Conservation (phyloP, 345 rosid species). For the Anastatica hierochuntica region DNA sequence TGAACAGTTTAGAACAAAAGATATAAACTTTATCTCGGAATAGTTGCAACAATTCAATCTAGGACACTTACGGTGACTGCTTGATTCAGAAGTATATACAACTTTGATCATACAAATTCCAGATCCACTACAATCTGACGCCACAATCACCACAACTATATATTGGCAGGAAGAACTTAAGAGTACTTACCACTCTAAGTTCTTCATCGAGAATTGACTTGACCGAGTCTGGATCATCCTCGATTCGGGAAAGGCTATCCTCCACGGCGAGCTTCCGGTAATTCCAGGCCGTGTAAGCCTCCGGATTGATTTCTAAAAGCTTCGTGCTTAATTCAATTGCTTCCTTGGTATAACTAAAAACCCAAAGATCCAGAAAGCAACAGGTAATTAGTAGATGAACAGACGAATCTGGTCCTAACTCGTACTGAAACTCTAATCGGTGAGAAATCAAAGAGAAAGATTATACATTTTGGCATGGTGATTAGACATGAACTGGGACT, state of each 20-base stretch:
- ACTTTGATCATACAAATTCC: background rate
- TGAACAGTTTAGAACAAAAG: background rate
- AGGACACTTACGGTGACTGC: background rate
- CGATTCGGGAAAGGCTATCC: conserved; percentile 30
- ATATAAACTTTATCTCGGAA: background rate
- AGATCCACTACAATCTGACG: background rate
- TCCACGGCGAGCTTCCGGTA: conserved; percentile 75
- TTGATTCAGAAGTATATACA: background rate
- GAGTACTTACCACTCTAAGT: conserved; percentile 57
- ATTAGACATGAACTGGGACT: conserved; percentile 49
- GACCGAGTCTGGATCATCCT: conserved; percentile 33
- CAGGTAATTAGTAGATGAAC: background rate
- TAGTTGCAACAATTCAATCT: background rate
- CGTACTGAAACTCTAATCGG: background rate
- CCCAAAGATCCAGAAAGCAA: background rate
- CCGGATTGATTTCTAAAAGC: conserved; percentile 80
- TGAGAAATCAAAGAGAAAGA: background rate
- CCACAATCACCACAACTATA: background rate
- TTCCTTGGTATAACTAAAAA: conserved; percentile 62
- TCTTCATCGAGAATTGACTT: conserved; percentile 57
- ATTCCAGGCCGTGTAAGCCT: conserved; percentile 86
- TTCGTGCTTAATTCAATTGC: conserved; percentile 67
- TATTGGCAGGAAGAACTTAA: background rate
- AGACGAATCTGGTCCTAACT: no score
- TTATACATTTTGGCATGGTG: conserved; percentile 57